Conservation (phyloP, 139 green algal species). For the Ettlia oleoabundans region DNA sequence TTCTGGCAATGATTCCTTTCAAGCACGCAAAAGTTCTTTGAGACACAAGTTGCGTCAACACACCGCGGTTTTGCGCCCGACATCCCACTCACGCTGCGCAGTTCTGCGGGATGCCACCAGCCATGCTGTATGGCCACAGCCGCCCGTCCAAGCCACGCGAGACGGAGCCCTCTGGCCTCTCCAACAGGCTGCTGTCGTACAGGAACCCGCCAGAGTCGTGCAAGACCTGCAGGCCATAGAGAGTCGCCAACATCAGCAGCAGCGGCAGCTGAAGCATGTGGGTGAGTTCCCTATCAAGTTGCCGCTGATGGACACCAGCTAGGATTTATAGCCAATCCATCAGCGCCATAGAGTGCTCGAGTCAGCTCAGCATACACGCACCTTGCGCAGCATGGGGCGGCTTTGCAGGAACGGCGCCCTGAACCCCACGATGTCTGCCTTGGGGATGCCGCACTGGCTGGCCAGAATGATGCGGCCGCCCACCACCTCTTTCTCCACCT, state of each 20-base stretch:
- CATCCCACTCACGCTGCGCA: constrained; percentile 2
- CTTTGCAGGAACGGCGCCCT: constrained; percentile 10
- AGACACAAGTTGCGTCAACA: no score
- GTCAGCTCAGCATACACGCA: background rate
- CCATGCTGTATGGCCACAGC: constrained; percentile 23
- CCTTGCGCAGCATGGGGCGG: background rate
- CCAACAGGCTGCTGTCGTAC: constrained; percentile 13
- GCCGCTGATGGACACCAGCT: no score
- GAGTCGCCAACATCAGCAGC: no score
- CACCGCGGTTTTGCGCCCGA: no score
- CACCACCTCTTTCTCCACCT: constrained; percentile 7
- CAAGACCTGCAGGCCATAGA: constrained; percentile 1
- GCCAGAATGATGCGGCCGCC: constrained; percentile 4
- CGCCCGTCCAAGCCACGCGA: background rate
- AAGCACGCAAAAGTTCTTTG: no score
- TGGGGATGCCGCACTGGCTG: background rate
- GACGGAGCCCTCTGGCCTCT: background rate
- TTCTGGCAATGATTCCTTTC: no score
- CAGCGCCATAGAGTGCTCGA: no score
- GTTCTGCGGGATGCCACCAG: constrained; percentile 4
- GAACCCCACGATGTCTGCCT: background rate
- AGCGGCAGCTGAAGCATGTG: no score
- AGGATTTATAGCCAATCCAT: no score
- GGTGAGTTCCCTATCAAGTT: no score
- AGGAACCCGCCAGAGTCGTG: background rate